phyloP scores from a whole-genome alignment of 495 filamentous ascomycete genomes.

The Penicillium paradoxum region DNA sequence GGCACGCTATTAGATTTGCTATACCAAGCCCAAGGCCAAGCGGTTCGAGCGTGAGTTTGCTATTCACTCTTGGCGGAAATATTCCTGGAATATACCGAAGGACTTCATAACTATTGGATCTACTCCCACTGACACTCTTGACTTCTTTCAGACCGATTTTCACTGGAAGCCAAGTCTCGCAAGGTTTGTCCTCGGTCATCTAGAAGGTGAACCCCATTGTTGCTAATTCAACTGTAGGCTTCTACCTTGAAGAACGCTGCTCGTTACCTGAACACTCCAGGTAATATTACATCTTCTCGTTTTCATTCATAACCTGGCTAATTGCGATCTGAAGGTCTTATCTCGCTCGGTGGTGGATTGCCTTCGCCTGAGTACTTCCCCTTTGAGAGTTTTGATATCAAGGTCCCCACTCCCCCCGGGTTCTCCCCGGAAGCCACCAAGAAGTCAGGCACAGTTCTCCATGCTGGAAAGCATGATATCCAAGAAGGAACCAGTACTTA shows the following conservation, averaged over 20 bases:
- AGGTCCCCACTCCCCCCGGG: constrained; percentile 59
- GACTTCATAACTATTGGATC: background rate
- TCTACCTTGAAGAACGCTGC: constrained; percentile 78
- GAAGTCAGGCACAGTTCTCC: constrained; percentile 49
- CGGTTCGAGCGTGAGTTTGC: constrained; percentile 77
- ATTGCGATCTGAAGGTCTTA: constrained; percentile 45
- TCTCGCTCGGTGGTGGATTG: constrained; percentile 89
- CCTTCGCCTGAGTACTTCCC: constrained; percentile 90
- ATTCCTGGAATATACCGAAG: background rate
- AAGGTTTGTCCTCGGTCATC: constrained; percentile 26
- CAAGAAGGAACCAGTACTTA: constrained; percentile 58
- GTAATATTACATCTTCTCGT: constrained; percentile 23
- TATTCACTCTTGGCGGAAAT: background rate
- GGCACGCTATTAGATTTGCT: constrained; percentile 33
- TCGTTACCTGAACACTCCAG: constrained; percentile 64
- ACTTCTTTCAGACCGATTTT: constrained; percentile 29
- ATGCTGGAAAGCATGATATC: constrained; percentile 77
- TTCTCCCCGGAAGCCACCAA: constrained; percentile 65
- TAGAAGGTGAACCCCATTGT: constrained; percentile 1
- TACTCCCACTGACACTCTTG: background rate
- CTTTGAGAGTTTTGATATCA: constrained; percentile 61
- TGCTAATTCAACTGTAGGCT: constrained; percentile 25
- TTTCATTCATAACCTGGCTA: background rate
- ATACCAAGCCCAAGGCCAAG: constrained; percentile 72
- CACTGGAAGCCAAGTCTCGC: constrained; percentile 38